A percentile compares a stretch with the other conserved stretches of the same genome.
Evolutionary conservation across 2,329 filamentous ascomycete genomes (phyloP).

Genomic region (Capronia epimyces): DNA sequence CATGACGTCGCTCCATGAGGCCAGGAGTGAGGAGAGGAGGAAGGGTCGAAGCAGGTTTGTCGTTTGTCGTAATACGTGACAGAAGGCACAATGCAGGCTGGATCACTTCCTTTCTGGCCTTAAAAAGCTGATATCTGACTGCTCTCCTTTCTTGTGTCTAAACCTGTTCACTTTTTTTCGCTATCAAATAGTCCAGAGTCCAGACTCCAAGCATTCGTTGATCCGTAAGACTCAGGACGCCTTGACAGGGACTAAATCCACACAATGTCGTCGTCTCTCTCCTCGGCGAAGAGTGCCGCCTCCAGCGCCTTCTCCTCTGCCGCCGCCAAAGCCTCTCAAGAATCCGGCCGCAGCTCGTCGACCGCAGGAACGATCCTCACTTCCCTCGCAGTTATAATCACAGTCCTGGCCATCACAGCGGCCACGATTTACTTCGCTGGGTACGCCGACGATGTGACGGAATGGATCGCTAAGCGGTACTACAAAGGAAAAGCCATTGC

Average conservation of each 20-base stretch:
- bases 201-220: too few species aligned
- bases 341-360: neutral
- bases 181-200: too few species aligned
- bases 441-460: constrained; percentile 17
- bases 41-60: neutral
- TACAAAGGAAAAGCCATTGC: constrained; percentile 21
- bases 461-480: constrained; percentile 19
- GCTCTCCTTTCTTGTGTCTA: neutral
- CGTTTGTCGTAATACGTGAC: neutral
- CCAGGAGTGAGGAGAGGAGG: neutral
- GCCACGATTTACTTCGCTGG: constrained; percentile 17
- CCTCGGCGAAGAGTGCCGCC: neutral
- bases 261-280: neutral
- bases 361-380: constrained; percentile 4
- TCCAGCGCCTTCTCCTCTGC: neutral
- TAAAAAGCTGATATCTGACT: neutral
- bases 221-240: too few species aligned
- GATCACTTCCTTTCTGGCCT: neutral
- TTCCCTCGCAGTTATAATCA: constrained; percentile 9
- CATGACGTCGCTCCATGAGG: neutral
- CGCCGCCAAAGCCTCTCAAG: neutral
- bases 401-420: constrained; percentile 9
- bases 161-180: neutral
- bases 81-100: neutral
- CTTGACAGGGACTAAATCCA: too few species aligned